Evolutionary conservation across 2,329 filamentous ascomycete species (phyloP).

Genomic region (Nemania bipapillata): DNA sequence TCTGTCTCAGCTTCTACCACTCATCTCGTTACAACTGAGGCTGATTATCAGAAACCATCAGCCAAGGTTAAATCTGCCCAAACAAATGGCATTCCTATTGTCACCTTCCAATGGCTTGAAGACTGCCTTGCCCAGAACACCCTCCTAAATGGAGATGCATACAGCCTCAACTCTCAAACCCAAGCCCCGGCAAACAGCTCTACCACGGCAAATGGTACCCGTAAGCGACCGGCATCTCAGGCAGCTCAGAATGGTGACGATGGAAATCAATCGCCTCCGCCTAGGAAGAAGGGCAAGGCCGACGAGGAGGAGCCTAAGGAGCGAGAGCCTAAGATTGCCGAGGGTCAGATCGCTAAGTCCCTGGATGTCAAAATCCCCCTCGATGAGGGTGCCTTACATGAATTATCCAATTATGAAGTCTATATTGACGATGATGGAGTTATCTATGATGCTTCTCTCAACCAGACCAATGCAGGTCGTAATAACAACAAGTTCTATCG

Average conservation of each 20-base stretch:
- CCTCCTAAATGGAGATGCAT: slow-evolving; percentile 53
- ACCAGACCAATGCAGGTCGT: slow-evolving; percentile 75
- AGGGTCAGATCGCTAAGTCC: slow-evolving; percentile 61
- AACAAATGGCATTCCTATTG: slow-evolving; percentile 62
- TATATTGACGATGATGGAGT: slow-evolving; percentile 72
- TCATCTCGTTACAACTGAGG: slow-evolving; percentile 66
- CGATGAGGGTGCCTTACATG: slow-evolving; percentile 58
- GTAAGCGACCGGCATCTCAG: slow-evolving; percentile 43
- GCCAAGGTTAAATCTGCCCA: slow-evolving; percentile 64
- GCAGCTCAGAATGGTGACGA: slow-evolving; percentile 39
- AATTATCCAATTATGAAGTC: slow-evolving; percentile 60
- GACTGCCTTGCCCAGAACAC: slow-evolving; percentile 61
- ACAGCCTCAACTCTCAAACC: slow-evolving; percentile 40
- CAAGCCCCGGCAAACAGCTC: slow-evolving; percentile 23
- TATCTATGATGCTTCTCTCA: slow-evolving; percentile 82
- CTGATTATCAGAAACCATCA: slow-evolving; percentile 62
- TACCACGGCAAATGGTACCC: slow-evolving; percentile 34
- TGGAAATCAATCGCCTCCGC: slow-evolving; percentile 42
- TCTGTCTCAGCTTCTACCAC: slow-evolving; percentile 63
- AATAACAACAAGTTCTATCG: slow-evolving; percentile 90
- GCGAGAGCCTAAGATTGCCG: slow-evolving; percentile 43
- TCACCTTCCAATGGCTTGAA: slow-evolving; percentile 70
- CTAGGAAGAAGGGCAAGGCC: slow-evolving; percentile 52
- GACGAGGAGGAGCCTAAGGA: slow-evolving; percentile 35
- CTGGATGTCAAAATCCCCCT: slow-evolving; percentile 61